These are phyloP conservation scores for Arthrobotrys sinensis DNA, from an alignment of 2,329 filamentous ascomycete species.

Conservation along the genomic window DNA sequence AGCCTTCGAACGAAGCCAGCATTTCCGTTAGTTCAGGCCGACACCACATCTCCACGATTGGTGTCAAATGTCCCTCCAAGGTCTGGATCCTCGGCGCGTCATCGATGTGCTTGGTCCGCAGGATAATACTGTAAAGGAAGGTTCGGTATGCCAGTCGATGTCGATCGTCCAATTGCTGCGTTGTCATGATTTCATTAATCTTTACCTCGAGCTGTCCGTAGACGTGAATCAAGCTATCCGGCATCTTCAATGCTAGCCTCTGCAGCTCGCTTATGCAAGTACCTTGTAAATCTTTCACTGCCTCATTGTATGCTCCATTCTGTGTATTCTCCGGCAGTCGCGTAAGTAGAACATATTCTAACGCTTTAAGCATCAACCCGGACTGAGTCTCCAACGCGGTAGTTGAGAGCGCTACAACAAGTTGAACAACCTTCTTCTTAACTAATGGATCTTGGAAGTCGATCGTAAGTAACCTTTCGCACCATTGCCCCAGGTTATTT, in stretches of 20 bases:
- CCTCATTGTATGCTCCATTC: constrained; percentile 83
- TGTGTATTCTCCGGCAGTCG: constrained; percentile 81
- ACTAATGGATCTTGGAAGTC: constrained; percentile 87
- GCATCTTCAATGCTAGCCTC: constrained; percentile 88
- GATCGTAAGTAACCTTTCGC: constrained; percentile 78
- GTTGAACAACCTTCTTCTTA: constrained; percentile 83
- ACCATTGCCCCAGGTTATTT: constrained; percentile 79
- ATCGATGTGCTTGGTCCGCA: constrained; percentile 84
- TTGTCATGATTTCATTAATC: constrained; percentile 83
- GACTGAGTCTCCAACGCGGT: constrained; percentile 83
- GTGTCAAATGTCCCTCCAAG: constrained; percentile 83
- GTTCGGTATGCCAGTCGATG: constrained; percentile 88
- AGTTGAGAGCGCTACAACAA: constrained; percentile 87
- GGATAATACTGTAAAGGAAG: constrained; percentile 93
- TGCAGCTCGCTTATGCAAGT: constrained; percentile 90
- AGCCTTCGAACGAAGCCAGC: constrained; percentile 81
- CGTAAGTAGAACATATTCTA: constrained; percentile 85
- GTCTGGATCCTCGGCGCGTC: constrained; percentile 79
- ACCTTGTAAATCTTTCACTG: constrained; percentile 88
- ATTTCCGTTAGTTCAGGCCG: constrained; percentile 78
- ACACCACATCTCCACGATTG: constrained; percentile 85
- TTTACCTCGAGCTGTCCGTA: constrained; percentile 89
- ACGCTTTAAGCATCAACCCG: constrained; percentile 86
- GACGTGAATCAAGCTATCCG: constrained; percentile 87
- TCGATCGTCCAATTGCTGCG: constrained; percentile 83